Base-by-base conservation (phyloP, 2,329 filamentous ascomycete species). In the Ophiocordyceps robertsii region DNA sequence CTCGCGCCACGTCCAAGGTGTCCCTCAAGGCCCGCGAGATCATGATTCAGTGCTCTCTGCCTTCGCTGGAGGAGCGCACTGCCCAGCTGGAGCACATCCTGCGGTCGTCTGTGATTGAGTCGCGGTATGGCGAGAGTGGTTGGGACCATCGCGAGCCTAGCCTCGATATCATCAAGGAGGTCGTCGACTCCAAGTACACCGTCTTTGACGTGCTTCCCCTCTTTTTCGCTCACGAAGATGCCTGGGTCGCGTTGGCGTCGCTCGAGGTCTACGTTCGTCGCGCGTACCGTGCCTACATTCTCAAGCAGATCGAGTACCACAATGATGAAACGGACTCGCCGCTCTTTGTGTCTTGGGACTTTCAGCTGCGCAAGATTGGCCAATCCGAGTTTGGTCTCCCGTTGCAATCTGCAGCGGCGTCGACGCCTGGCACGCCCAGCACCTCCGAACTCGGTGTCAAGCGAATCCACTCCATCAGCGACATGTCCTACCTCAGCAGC, bases 41-140 rank as follows among this genome's bases (percentile, higher is more conserved):
- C 41, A 81, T 98, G 56, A 98, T 98, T 49, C 92, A 96, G 66
- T 95, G 88, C 60, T 89, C 92, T 42, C 76, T 98, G 60, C 92
- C 92, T 16, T 98, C 92, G 3, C 72, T 98, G 17, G 92, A 96
- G 64, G 92, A 98, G 73, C 82, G 92, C 53, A 84, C 85, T 24
- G 77, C 83, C 7, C 92, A 98, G 69, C 95, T 98, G 90, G 92
- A 96, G 70, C 90, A 96, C 64, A 98, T 98, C 50, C 73, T 98
- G 43, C 85, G 89, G 46, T 95, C 90, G 24, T 90, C 92, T 0
- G 92, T 98, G 19, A 79, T 95, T 8, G 88, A 98, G 63, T 95
- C 89, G n/a, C 82, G 85, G 52, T 98, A 98, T 57, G 92, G 92
- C 46, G 92, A 98, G 73, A 89, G 86, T 46, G 89, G 90, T 41